Base-by-base conservation (phyloP, 2,329 filamentous ascomycete genomes). In the Sphaerulina musiva region DNA sequence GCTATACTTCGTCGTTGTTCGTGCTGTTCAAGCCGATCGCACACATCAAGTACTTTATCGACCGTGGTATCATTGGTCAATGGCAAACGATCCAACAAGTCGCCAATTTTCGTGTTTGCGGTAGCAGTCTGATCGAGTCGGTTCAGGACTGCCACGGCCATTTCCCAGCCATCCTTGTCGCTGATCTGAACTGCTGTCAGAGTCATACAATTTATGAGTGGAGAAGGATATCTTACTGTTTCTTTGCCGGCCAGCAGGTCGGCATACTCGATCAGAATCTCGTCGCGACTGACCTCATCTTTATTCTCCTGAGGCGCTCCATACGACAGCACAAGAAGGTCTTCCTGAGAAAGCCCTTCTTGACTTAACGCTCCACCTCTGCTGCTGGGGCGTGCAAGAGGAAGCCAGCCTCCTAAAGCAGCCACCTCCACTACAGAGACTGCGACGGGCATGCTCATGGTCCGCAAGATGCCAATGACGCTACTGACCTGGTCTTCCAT, bases 401-500 rank as follows among this genome's bases (percentile, higher is more conserved):
- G 83, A 43, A 96, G 78, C 92, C 92, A 97, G 43, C 85, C 84
- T 7, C 86, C 89, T 26, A 89, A 76, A n/a, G 83, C 85, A 9
- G 88, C 90, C 53, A 97, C 77, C 70, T 97, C 92, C 3, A 87
- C 86, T 12, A 93, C 82, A 5, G 89, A 83, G 31, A 86, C 80
- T 9, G 89, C 84, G 14, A 95, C 72, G 1, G 87, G 84, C 29
- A 93, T 79, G 31, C 91, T 96, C 86, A 88, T 95, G 4, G 79
- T 78, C 51, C 86, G 81, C 31, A 96, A 71, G 45, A 95, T 79
- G 8, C 83, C 81, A 46, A 96, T 73, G 5, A 88, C 82, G 23
- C 83, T 86, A 67, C 90, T 86, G 36, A 87, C 76, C 59, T 95
- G 89, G 48, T 87, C 87, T 69, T 95, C 89, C 57, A 95, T 85